Evolutionary conservation across 106 monocot species (phyloP).

Genomic region (Acorus gramineus): DNA sequence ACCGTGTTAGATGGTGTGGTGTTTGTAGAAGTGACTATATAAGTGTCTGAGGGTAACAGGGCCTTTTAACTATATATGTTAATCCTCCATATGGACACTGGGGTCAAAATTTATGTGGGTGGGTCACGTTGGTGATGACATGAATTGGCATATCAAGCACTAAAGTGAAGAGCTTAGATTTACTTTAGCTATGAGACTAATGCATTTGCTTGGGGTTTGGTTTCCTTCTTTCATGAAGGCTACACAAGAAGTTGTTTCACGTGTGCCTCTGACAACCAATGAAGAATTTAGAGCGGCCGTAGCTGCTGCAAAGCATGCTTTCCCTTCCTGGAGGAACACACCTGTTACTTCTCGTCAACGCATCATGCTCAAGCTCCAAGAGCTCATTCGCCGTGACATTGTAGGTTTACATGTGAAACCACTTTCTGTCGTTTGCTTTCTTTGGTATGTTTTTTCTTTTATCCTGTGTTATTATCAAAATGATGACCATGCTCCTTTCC

Average conservation of each 20-base stretch:
- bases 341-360: constrained; percentile 78
- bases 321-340: constrained; percentile 80
- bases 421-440: background rate
- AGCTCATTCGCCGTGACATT: constrained; percentile 86
- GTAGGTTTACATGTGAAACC: constrained; percentile 9
- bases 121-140: too few relatives aligned
- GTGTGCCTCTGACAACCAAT: constrained; percentile 59
- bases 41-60: too few relatives aligned
- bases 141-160: too few relatives aligned
- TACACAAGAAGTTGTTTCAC: constrained; percentile 89
- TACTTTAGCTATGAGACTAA: background rate
- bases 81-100: too few relatives aligned
- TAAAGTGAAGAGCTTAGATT: too few relatives aligned
- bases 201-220: background rate
- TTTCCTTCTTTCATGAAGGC: constrained; percentile 28
- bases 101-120: too few relatives aligned
- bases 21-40: too few relatives aligned
- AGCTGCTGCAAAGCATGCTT: constrained; percentile 60
- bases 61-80: too few relatives aligned
- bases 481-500: background rate
- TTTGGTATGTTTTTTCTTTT: background rate
- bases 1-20: too few relatives aligned
- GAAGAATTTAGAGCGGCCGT: constrained; percentile 88
- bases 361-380: constrained; percentile 89
- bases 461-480: background rate